Conservation (phyloP, 2,329 filamentous ascomycete species). For the Trichoderma atrobrunneum region DNA sequence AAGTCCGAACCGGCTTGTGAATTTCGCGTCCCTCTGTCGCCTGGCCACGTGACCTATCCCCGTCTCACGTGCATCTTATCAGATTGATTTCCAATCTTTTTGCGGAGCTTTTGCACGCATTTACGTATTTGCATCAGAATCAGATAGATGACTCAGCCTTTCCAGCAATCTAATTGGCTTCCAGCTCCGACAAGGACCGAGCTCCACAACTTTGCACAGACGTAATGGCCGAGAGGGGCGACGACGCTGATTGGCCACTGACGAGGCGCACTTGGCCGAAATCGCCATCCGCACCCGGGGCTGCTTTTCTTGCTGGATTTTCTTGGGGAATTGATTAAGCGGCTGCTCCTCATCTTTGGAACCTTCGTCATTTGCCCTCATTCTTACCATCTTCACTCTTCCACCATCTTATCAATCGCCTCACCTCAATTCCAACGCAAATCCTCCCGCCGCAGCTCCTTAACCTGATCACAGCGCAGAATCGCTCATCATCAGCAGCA, state of each 20-base stretch:
- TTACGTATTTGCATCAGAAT: slow-evolving; percentile 10
- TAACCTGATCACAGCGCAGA: not conserved
- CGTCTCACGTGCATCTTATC: slow-evolving; percentile 20
- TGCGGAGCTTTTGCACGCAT: not conserved
- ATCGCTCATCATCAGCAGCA: not conserved
- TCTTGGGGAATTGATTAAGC: not conserved
- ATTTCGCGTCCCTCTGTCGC: slow-evolving; percentile 7
- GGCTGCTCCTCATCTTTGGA: slow-evolving; percentile 3
- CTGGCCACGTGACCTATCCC: slow-evolving; percentile 13
- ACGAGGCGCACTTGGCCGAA: slow-evolving; percentile 15
- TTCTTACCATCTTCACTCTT: not conserved
- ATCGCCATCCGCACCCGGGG: slow-evolving; percentile 15
- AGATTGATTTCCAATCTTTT: slow-evolving; percentile 17
- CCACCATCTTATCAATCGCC: not conserved
- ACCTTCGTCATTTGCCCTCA: not conserved
- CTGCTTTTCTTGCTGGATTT: slow-evolving; percentile 2
- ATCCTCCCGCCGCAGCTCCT: not conserved
- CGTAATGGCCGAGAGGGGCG: slow-evolving; percentile 21
- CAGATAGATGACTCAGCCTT: slow-evolving; percentile 16
- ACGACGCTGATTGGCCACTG: slow-evolving; percentile 10
- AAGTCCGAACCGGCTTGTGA: not conserved
- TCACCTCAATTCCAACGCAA: not conserved
- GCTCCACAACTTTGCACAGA: slow-evolving; percentile 5
- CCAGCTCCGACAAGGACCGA: slow-evolving; percentile 16
- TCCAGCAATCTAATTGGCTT: not conserved